Evolutionary conservation across 257 asterid species (phyloP), one percentile per base, ranked within the genome.

Genomic region (Verbascum thapsus): DNA sequence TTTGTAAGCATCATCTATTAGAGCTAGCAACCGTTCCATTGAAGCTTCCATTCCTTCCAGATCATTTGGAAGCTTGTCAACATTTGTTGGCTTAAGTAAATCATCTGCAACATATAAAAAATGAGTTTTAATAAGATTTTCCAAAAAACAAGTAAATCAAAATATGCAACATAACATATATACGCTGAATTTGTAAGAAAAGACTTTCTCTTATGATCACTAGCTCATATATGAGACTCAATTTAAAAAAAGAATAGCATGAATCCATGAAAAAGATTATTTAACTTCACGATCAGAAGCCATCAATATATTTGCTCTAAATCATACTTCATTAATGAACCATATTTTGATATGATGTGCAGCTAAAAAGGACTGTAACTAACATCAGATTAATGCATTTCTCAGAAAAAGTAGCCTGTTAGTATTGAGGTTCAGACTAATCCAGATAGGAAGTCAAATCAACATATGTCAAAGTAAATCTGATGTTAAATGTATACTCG

Each of bases 1-100:
- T 87, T 87, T 85, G 84, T 80, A 72, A 62, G 85, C 73, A 38
- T 90, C 99, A 54, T 84, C 95, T 7, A 94, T 82, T 5, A 94
- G 78, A 78, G 90, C 85, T 75, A 90, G 88, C 78, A 94, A 67
- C 15, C 88, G 83, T 64, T 80, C 90, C 95, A 87, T 87, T n/a
- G 97, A 73, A 35, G 88, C 87, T 73, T 90, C 99, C 95, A 90
- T 94, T 72, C 99, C 99, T 73, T 94, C 97, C 40, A 94, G 76
- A 72, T 90, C 97, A 75, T 80, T 82, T 3, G 99, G 97, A 51
- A 94, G 84, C 78, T 88, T 90, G 78, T 94, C 95, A 41, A 94
- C 92, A 43, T 62, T 77, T 48, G 95, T 82, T 43, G 87, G 85
- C 84, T 87, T 87, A 26, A 94, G 92, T 30, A 87, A 75, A 78